Evolutionary conservation across 495 filamentous ascomycete species (phyloP), one percentile per base, ranked within the genome.

Genomic region (Alectoria sarmentosa): DNA sequence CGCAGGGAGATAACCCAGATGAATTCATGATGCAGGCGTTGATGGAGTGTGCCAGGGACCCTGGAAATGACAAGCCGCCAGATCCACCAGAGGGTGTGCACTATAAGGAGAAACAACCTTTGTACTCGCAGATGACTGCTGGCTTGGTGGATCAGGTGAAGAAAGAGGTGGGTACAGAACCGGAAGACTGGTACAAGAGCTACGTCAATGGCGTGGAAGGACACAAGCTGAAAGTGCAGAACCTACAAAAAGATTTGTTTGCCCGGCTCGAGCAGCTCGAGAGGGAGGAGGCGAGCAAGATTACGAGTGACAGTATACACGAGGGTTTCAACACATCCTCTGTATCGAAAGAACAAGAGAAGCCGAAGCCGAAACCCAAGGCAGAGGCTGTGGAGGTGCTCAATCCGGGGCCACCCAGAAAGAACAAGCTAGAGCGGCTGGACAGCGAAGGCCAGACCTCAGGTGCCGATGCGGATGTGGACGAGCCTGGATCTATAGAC

Each of bases 41-140:
- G 66, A 90, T 96, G 79, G 89, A 96, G 70, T 85, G 84, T 38
- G 86, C 86, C 26, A 76, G 78, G 42, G 84, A 90, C 64, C 83
- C 86, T 57, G 79, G 84, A 42, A 84, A 93, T 39, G 91, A 96
- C 75, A 78, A 85, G 71, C 86, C 90, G 21, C 86, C 86, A 5
- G 69, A 78, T 30, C 88, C 91, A 32, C 86, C 91, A 30, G 87
- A 84, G 64, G 91, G 89, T 30, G 88, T 96, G 41, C 87, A 95
- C 71, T 82, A 84, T 42, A 77, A 90, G 65, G 84, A 87, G 68
- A 87, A 92, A 69, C 84, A 88, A 62, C 91, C 91, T 1, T 89
- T 87, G 8, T 98, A 96, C 72, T 92, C 90, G 23, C 88, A 91
- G 77, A 98, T 98, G 94, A 92, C 98, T 88, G 88, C 90, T 37